phyloP scores from a whole-genome alignment of 371 early-diverging fungal species.

The Batkoa obscura region DNA sequence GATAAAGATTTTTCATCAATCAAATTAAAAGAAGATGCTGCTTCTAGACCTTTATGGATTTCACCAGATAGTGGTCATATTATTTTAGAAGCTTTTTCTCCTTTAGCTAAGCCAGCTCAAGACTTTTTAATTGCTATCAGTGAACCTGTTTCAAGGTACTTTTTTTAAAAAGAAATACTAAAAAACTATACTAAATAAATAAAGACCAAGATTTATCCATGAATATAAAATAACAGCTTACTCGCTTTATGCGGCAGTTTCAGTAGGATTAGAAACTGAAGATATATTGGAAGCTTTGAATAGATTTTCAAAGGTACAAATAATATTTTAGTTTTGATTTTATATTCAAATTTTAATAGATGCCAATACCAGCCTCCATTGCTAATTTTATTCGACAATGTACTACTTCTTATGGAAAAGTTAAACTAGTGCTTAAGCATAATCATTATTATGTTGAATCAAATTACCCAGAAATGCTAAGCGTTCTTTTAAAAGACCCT shows the following conservation, averaged over 20 bases:
- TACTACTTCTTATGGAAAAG: conserved; percentile 92
- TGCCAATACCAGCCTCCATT: conserved; percentile 80
- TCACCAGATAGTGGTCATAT: conserved; percentile 70
- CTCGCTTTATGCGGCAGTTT: conserved; percentile 98
- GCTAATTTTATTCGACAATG: conserved; percentile 70
- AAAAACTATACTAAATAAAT: not conserved
- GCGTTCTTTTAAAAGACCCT: conserved; percentile 64
- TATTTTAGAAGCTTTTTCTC: conserved; percentile 92
- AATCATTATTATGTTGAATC: conserved; percentile 89
- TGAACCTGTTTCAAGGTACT: conserved; percentile 87
- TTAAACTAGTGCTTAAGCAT: conserved; percentile 91
- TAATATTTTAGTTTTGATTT: not conserved
- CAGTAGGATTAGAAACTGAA: conserved; percentile 93
- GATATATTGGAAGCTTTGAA: conserved; percentile 89
- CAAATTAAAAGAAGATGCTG: conserved; percentile 74
- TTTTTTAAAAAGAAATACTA: not conserved
- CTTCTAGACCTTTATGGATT: conserved; percentile 88
- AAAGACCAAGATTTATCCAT: conserved; percentile 89
- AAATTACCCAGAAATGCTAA: conserved; percentile 66
- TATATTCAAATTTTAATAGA: conserved; percentile 81
- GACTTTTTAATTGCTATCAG: conserved; percentile 98
- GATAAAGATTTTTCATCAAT: conserved; percentile 43
- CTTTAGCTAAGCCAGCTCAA: conserved; percentile 88
- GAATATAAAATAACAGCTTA: conserved; percentile 97
- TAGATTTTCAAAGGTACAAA: conserved; percentile 68